phyloP scores from a whole-genome alignment of 192 early-diverging fungal genomes.

The Podila verticillata region DNA sequence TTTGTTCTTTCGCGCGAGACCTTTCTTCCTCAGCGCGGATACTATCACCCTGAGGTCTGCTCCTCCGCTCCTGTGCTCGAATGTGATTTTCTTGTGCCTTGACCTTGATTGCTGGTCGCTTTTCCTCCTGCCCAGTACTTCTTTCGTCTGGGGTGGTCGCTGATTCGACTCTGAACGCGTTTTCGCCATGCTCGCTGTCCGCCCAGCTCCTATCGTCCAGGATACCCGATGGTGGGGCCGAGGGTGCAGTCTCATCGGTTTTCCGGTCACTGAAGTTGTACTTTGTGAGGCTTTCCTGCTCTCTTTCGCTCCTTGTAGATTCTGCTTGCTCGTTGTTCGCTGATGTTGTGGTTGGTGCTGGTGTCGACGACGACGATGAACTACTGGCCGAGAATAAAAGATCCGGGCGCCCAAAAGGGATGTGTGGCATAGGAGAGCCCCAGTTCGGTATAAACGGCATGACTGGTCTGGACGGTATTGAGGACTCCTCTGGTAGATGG shows the following conservation, averaged over 20 bases:
- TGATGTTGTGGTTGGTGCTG: not conserved
- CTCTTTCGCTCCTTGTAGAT: not conserved
- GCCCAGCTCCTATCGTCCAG: not conserved
- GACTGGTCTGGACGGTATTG: not conserved
- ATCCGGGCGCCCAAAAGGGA: not conserved
- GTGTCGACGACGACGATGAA: not conserved
- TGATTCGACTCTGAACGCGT: not conserved
- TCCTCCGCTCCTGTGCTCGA: not conserved
- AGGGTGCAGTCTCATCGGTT: conserved; percentile 18
- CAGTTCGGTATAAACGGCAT: not conserved
- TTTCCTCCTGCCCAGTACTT: too few species aligned
- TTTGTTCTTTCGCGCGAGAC: not conserved
- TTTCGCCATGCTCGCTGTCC: not conserved
- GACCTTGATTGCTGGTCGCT: not conserved
- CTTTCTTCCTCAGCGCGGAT: not conserved
- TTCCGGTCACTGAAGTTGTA: conserved; percentile 42
- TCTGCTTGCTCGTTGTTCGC: not conserved
- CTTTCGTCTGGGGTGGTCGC: not conserved
- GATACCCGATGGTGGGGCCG: conserved; percentile 8
- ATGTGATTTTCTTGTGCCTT: not conserved
- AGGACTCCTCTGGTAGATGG: not conserved
- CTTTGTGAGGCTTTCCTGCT: conserved; percentile 1
- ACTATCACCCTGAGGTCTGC: not conserved
- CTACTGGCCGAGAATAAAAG: not conserved
- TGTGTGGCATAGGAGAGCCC: not conserved